Conservation (phyloP, 2,329 filamentous ascomycete genomes). For the Pestalotiopsis sp. region DNA sequence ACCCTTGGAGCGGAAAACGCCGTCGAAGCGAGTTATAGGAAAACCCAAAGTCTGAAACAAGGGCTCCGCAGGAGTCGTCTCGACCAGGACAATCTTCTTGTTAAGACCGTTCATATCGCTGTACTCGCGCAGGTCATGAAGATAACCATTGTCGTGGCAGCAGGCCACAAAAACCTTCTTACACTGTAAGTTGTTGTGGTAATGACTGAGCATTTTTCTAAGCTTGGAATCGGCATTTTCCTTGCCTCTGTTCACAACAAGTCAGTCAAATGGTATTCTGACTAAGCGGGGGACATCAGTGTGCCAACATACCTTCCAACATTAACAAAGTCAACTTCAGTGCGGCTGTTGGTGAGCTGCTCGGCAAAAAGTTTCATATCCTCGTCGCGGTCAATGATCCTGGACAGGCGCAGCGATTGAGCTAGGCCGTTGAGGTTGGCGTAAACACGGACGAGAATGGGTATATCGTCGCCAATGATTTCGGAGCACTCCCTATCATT, state of each 20-base stretch:
- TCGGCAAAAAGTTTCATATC: conserved; percentile 35
- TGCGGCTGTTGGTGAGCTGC: conserved; percentile 35
- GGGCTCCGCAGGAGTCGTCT: conserved; percentile 36
- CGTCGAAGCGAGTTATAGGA: conserved; percentile 33
- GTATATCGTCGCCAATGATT: conserved; percentile 29
- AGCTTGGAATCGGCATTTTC: conserved; percentile 32
- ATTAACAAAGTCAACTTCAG: conserved; percentile 38
- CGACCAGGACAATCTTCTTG: conserved; percentile 30
- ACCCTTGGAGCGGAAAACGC: conserved; percentile 33
- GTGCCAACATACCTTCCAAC: conserved; percentile 23
- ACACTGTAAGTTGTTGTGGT: conserved; percentile 35
- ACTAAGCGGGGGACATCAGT: no score
- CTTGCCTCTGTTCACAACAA: conserved; percentile 27
- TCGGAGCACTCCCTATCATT: conserved; percentile 19
- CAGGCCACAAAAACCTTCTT: conserved; percentile 36
- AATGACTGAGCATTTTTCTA: conserved; percentile 33
- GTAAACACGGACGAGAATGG: conserved; percentile 35
- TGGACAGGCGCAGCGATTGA: conserved; percentile 34
- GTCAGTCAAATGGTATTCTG: background rate
- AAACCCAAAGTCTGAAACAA: conserved; percentile 33
- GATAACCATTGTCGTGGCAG: conserved; percentile 38
- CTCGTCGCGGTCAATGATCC: conserved; percentile 33
- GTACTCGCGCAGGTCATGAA: conserved; percentile 36
- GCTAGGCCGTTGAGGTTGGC: conserved; percentile 36
- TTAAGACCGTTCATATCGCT: conserved; percentile 23